A percentile compares a stretch with the other conserved stretches of the same genome.
phyloP scores from a whole-genome alignment of 179 eudicot species.

The Gypsophila paniculata region DNA sequence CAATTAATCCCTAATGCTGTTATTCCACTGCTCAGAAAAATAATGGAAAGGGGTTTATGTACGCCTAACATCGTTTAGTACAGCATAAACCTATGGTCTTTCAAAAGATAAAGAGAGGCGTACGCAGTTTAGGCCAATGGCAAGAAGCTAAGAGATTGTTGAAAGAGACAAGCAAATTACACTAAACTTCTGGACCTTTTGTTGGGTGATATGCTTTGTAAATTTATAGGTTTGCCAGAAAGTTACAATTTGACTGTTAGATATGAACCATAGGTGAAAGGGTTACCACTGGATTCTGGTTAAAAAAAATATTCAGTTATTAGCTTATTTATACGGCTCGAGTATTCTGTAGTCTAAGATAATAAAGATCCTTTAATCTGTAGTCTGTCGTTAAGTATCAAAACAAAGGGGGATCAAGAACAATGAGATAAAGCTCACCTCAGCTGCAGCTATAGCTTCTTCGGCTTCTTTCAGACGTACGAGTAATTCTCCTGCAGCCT shows the following conservation, averaged over 20 bases:
- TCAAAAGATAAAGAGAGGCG: too few relatives aligned
- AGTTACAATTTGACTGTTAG: not conserved
- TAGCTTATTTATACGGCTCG: not conserved
- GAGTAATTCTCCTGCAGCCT: conserved; percentile 94
- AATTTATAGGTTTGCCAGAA: not conserved
- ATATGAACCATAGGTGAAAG: too few relatives aligned
- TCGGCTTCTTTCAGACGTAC: conserved; percentile 96
- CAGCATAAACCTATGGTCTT: too few relatives aligned
- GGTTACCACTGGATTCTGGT: not conserved
- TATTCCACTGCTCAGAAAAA: not conserved
- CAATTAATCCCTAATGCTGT: too few relatives aligned
- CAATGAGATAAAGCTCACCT: conserved; percentile 42
- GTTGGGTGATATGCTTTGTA: not conserved
- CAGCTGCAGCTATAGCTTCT: conserved; percentile 70
- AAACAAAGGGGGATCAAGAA: not conserved
- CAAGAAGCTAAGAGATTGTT: conserved; percentile 3
- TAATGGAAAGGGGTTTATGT: not conserved
- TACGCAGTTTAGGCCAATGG: not conserved
- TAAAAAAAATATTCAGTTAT: not conserved
- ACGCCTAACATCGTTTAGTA: not conserved
- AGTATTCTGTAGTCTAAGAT: not conserved
- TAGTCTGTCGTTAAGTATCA: not conserved
- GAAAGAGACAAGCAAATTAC: not conserved
- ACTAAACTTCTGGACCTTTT: not conserved
- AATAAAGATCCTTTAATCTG: not conserved